Conservation (phyloP, 2,329 filamentous ascomycete genomes). For the Trichoderma semiorbis region DNA sequence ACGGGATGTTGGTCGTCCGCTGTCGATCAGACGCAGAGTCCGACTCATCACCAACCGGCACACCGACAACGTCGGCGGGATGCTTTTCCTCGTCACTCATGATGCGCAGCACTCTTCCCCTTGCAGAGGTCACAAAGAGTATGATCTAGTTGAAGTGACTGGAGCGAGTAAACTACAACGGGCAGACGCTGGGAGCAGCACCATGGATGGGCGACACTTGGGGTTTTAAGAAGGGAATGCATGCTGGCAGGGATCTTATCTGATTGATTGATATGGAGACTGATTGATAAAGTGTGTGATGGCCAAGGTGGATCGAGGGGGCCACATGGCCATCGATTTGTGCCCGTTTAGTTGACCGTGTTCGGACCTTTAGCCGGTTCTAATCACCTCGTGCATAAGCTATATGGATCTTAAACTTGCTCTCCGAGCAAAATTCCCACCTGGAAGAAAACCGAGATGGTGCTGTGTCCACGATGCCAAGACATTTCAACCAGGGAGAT, state of each 20-base stretch:
- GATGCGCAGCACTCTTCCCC: not conserved
- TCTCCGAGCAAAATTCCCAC: not conserved
- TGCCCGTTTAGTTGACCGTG: not conserved
- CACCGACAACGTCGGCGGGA: not conserved
- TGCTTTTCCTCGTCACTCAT: slow-evolving; percentile 10
- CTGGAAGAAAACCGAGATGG: not conserved
- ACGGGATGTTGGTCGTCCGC: not conserved
- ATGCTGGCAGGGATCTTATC: slow-evolving; percentile 6
- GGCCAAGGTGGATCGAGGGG: not conserved
- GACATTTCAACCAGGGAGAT: not conserved
- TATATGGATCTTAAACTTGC: not conserved
- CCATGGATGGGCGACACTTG: not conserved
- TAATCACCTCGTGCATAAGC: not conserved
- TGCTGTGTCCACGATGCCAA: not conserved
- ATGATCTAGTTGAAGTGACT: not conserved
- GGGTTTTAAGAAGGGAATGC: not conserved
- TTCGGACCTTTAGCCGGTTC: not conserved
- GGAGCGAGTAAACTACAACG: not conserved
- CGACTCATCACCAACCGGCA: not conserved
- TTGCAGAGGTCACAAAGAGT: not conserved
- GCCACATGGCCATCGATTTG: slow-evolving; percentile 6
- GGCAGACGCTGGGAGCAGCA: not conserved
- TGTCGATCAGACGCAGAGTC: not conserved
- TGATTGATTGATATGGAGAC: slow-evolving; percentile 4
- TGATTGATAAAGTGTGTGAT: slow-evolving; percentile 10